Evolutionary conservation across 495 filamentous ascomycete species (phyloP).

Genomic region (Daldinia childiae): DNA sequence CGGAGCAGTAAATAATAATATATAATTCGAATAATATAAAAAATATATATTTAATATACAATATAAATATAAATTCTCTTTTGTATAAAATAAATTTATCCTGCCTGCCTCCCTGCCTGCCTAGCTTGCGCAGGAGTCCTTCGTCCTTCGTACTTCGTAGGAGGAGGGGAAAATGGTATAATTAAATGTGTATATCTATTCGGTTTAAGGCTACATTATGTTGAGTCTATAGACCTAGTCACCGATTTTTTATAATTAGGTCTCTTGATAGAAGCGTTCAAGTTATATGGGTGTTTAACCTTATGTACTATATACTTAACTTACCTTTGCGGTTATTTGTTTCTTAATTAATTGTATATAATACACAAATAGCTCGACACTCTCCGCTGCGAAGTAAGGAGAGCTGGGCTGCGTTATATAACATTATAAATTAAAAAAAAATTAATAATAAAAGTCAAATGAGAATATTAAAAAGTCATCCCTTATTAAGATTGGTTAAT

Average conservation of each 20-base stretch:
- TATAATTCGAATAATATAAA: slow-evolving; percentile 4
- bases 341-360: slow-evolving; percentile 11
- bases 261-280: not conserved
- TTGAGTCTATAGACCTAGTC: slow-evolving; percentile 2
- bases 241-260: not conserved
- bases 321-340: slow-evolving; percentile 4
- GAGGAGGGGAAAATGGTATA: not conserved
- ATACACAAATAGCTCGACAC: slow-evolving; percentile 6
- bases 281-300: not conserved
- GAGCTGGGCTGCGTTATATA: not conserved
- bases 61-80: not conserved
- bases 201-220: not conserved
- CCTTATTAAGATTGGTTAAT: no score
- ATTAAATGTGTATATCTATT: slow-evolving; percentile 1
- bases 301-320: not conserved
- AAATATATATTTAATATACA: slow-evolving; percentile 6
- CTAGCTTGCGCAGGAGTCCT: no score
- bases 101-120: no score
- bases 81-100: no score
- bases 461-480: no score
- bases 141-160: no score
- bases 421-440: slow-evolving; percentile 14
- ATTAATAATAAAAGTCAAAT: not conserved
- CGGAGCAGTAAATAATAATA: slow-evolving; percentile 1
- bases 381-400: not conserved